Evolutionary conservation across 192 early-diverging fungal genomes (phyloP).

Genomic region (Coemansia sp.): DNA sequence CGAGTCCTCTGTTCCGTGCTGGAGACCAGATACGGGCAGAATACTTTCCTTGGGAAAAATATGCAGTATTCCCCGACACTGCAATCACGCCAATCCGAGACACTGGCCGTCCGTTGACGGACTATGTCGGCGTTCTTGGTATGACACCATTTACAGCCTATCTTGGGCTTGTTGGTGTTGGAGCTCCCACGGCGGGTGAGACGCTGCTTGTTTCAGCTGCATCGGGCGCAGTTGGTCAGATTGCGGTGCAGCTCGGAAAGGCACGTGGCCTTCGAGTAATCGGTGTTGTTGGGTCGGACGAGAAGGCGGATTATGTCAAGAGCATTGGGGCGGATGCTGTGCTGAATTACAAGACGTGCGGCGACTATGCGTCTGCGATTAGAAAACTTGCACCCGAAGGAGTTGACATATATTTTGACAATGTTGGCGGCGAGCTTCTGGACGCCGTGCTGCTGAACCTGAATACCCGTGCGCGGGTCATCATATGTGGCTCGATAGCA

Average conservation of each 20-base stretch:
- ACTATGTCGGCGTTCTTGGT: constrained; percentile 59
- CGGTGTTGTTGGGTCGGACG: constrained; percentile 80
- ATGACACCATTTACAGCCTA: constrained; percentile 86
- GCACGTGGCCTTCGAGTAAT: constrained; percentile 76
- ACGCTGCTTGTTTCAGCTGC: constrained; percentile 82
- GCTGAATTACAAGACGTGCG: constrained; percentile 90
- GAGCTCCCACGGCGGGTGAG: constrained; percentile 76
- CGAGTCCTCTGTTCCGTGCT: constrained; percentile 54
- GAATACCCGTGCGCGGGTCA: constrained; percentile 67
- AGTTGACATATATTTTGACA: constrained; percentile 86
- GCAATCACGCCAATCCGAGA: constrained; percentile 20
- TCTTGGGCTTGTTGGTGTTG: constrained; percentile 58
- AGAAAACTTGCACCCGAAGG: constrained; percentile 69
- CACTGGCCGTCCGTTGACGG: background rate
- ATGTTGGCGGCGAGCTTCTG: constrained; percentile 79
- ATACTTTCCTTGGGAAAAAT: constrained; percentile 61
- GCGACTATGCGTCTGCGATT: constrained; percentile 54
- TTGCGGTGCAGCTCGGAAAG: constrained; percentile 83
- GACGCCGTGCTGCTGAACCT: constrained; percentile 66
- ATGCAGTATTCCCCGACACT: constrained; percentile 50
- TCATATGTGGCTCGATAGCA: constrained; percentile 75
- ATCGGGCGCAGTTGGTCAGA: constrained; percentile 74
- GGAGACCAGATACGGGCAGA: constrained; percentile 68
- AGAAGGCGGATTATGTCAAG: constrained; percentile 74
- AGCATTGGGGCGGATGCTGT: constrained; percentile 76